Evolutionary conservation across 345 rosid genomes (phyloP), one percentile per base, ranked within the genome.

Genomic region (Alliaria petiolata): DNA sequence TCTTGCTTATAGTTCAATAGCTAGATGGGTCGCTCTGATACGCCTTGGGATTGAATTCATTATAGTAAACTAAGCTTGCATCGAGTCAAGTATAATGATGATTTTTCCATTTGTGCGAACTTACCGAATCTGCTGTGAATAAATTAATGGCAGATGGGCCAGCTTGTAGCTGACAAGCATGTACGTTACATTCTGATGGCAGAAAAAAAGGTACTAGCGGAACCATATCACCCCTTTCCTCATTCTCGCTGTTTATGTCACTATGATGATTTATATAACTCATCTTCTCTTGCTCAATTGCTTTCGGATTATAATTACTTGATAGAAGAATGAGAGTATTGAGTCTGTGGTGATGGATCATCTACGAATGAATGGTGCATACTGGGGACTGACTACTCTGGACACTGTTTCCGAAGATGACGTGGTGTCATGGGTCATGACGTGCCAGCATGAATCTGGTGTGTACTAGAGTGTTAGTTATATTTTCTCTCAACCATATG

Each of bases 301-400:
- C 8, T 28, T 39, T 38, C 3, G 8, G 4, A 8, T 56, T 28
- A 15, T 34, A 15, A 59, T 2, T 15, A 17, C 17, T 14, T 65
- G 26, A 51, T 57, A 91, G 96, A 88, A 74, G 61, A 91, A 88
- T 51, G 97, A 89, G 58, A 86, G 87, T 78, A 84, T 91, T 72
- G 89, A 87, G 79, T 88, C 93, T 35, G 95, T 89, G 46, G 90
- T 95, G 64, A 86, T 89, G 99, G 99, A 91, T 49, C 93, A 89
- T 85, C 82, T 95, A 33, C 82, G 93, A 84, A 68, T 91, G 87
- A 91, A 83, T 64, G 97, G 97, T 60, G 97, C 85, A 1, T 89
- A 91, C 61, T 95, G 99, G 97, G 99, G 97, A 71, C 78, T 95
- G 66, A 81, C 86, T 38, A 77, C 97, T 55, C 77, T 95, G 14